phyloP scores from a whole-genome alignment of 257 asterid genomes.

The Solanum raphanifolium region DNA sequence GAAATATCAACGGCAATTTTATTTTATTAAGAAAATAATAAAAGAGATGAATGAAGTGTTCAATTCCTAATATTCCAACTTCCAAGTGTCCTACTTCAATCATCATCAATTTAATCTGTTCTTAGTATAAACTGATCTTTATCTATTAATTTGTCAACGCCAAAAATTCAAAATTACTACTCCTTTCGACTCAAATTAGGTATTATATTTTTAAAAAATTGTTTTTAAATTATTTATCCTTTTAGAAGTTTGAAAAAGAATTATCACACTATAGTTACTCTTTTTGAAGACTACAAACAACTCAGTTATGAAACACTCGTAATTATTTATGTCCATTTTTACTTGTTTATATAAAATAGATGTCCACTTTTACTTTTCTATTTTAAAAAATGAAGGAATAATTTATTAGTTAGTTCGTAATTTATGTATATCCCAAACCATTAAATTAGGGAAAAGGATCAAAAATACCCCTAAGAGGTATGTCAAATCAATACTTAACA shows the following conservation, averaged over 20 bases:
- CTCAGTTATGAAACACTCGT: background rate
- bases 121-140: background rate
- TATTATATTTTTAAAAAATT: rapidly evolving
- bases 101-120: background rate
- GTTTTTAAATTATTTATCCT: background rate
- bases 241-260: background rate
- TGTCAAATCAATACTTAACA: background rate
- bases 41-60: background rate
- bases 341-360: background rate
- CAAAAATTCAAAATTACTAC: background rate
- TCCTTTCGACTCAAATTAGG: background rate
- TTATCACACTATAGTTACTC: background rate
- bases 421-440: background rate
- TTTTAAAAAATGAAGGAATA: background rate
- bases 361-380: background rate
- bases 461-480: background rate
- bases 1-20: background rate
- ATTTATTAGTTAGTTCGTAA: background rate
- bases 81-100: background rate
- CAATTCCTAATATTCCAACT: background rate
- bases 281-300: background rate
- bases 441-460: background rate
- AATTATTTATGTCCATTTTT: background rate
- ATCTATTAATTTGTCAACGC: background rate
- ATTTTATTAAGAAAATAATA: background rate